A percentile compares a stretch with the other conserved stretches of the same genome.
These are phyloP conservation scores for Aspergillus pseudoviridinutans DNA, from an alignment of 2,329 filamentous ascomycete species.

Conservation along the genomic window DNA sequence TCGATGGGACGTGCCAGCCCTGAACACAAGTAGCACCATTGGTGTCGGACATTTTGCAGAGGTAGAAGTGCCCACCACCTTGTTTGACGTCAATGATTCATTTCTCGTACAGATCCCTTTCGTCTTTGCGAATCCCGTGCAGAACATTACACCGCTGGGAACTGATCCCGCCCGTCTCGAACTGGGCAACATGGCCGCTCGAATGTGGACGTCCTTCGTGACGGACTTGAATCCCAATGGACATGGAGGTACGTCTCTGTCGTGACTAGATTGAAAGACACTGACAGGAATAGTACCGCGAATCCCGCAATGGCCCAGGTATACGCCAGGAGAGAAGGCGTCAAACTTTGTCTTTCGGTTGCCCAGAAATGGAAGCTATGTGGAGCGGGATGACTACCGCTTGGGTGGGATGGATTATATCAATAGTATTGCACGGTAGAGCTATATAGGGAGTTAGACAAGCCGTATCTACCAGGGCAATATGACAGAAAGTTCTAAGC, in stretches of 20 bases:
- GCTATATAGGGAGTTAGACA: not conserved
- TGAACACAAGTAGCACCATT: slow-evolving; percentile 23
- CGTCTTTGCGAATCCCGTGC: slow-evolving; percentile 28
- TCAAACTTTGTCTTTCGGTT: slow-evolving; percentile 28
- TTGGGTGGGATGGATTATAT: slow-evolving; percentile 24
- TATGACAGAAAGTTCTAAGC: not conserved
- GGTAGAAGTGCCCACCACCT: slow-evolving; percentile 10
- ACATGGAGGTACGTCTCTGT: slow-evolving; percentile 19
- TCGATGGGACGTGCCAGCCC: slow-evolving; percentile 27
- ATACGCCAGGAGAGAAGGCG: slow-evolving; percentile 7
- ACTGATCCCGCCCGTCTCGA: slow-evolving; percentile 21
- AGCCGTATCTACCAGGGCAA: not conserved
- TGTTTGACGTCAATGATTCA: no score
- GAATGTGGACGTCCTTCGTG: slow-evolving; percentile 31
- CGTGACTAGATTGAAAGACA: not conserved
- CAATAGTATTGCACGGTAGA: slow-evolving; percentile 24
- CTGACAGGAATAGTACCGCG: slow-evolving; percentile 13
- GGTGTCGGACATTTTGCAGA: slow-evolving; percentile 30
- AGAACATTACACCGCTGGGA: slow-evolving; percentile 25
- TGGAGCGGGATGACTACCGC: slow-evolving; percentile 25
- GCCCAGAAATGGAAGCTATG: slow-evolving; percentile 21
- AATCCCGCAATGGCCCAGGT: slow-evolving; percentile 23
- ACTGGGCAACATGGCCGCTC: slow-evolving; percentile 26
- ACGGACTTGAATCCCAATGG: slow-evolving; percentile 26
- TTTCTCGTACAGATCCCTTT: slow-evolving; percentile 24